phyloP scores from a whole-genome alignment of 371 early-diverging fungal genomes.

The Mucor sp. region DNA sequence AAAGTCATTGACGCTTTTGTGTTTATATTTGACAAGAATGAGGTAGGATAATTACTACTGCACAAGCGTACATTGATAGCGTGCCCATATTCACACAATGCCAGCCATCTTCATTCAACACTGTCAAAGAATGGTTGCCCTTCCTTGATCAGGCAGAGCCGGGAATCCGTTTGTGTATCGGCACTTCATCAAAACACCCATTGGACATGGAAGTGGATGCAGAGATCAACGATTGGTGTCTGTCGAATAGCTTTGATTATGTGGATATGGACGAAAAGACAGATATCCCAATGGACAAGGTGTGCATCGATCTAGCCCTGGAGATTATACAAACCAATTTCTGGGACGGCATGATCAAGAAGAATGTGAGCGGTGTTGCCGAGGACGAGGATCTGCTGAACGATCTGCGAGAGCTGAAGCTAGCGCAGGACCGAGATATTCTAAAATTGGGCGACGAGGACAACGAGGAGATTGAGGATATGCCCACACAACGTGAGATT shows the following conservation, averaged over 20 bases:
- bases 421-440: slow-evolving; percentile 9
- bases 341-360: slow-evolving; percentile 72
- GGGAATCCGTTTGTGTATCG: slow-evolving; percentile 59
- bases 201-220: slow-evolving; percentile 7
- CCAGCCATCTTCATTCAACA: slow-evolving; percentile 57
- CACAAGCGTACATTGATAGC: not conserved
- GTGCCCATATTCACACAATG: not conserved
- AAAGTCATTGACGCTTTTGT: slow-evolving; percentile 70
- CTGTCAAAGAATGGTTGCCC: slow-evolving; percentile 53
- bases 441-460: slow-evolving; percentile 5
- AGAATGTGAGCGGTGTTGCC: slow-evolving; percentile 25
- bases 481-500: slow-evolving; percentile 52
- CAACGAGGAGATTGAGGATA: slow-evolving; percentile 16
- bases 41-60: slow-evolving; percentile 34
- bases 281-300: slow-evolving; percentile 37
- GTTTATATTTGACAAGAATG: slow-evolving; percentile 60
- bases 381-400: slow-evolving; percentile 13
- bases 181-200: slow-evolving; percentile 1
- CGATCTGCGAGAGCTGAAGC: slow-evolving; percentile 14
- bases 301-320: slow-evolving; percentile 39
- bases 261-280: slow-evolving; percentile 54
- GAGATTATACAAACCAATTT: slow-evolving; percentile 72
- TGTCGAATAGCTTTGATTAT: slow-evolving; percentile 67
- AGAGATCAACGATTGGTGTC: slow-evolving; percentile 51
- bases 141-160: slow-evolving; percentile 61